Base-by-base conservation (phyloP, 1,284 basidiomycete species). In the Thecaphora thlaspeos region DNA sequence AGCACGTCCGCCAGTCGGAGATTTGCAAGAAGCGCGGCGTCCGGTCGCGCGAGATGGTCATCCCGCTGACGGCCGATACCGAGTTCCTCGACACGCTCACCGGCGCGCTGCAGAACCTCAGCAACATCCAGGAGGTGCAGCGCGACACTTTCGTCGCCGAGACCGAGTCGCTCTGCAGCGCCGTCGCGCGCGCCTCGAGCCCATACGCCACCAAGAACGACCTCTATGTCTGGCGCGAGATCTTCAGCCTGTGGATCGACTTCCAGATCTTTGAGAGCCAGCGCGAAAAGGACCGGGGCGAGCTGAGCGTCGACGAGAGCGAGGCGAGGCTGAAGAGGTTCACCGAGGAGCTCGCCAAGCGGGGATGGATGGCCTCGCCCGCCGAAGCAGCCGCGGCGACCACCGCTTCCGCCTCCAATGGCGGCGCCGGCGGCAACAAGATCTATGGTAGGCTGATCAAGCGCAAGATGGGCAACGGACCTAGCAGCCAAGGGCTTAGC, bases 181-280 rank as follows among this genome's bases (percentile, higher is more conserved):
- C 76, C 77, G 82, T 51, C 74, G 83, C 32, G 9, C 64, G 71
- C 14, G 79, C 71, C 10, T 63, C 75, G 10, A 69, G 64, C 38
- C 75, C 75, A 0, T 70, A 61, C 24, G 64, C 69, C 1, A 44
- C 62, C 19, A 82, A 82, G 66, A 82, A 82, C 21, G 93, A 97
- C 71, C 79, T 97, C n/a, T 92, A 91, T 72, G 84, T 86, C 3
- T 96, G 93, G 93, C 82, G 93, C 28, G 87, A 91, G 78, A 88
- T 96, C 30, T 95, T 97, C 73, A 84, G 86, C 44, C 80, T 94
- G 2, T 96, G 94, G 80, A 82, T 90, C 46, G 91, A 96, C 67
- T 81, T 85, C 1, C 88, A 94, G 71, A 86, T 96, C 7, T 96
- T 95, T 69, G 91, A 94, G 76, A 85, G 84, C 41, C 79, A 85